A percentile compares a stretch with the other conserved stretches of the same genome.
phyloP scores from a whole-genome alignment of 1,284 basidiomycete species.

The Puccinia polysora region DNA sequence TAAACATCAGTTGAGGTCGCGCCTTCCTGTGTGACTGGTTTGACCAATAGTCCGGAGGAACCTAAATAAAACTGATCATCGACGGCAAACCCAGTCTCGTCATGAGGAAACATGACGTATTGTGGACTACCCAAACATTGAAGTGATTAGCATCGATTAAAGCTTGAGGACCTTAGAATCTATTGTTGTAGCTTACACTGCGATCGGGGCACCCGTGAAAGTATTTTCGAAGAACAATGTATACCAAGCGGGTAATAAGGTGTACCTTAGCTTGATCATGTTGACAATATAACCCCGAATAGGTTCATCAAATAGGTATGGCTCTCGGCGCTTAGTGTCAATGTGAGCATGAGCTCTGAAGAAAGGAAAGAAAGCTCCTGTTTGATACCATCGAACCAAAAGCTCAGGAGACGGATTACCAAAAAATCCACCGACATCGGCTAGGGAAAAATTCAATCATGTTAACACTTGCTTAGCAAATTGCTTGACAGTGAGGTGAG shows the following conservation, averaged over 20 bases:
- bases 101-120: constrained; percentile 84
- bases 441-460: constrained; percentile 55
- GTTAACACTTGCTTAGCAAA: not conserved
- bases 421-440: constrained; percentile 97
- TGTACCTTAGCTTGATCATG: constrained; percentile 76
- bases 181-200: constrained; percentile 58
- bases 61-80: constrained; percentile 96
- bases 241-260: constrained; percentile 89
- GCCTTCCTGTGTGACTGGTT: constrained; percentile 77
- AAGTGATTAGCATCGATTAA: not conserved
- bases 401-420: constrained; percentile 91
- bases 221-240: constrained; percentile 86
- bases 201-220: constrained; percentile 70
- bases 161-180: not conserved
- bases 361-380: constrained; percentile 91
- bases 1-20: constrained; percentile 71
- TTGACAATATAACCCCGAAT: constrained; percentile 75
- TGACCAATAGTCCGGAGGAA: constrained; percentile 79
- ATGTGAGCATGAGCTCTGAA: constrained; percentile 98
- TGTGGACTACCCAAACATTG: constrained; percentile 65
- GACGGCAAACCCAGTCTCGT: constrained; percentile 73
- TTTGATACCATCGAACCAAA: constrained; percentile 94
- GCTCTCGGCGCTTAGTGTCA: constrained; percentile 95
- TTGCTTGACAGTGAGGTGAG: constrained; percentile 34
- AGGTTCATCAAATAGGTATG: constrained; percentile 84